Conservation (phyloP, 179 eudicot species). For the Silene coronaria region DNA sequence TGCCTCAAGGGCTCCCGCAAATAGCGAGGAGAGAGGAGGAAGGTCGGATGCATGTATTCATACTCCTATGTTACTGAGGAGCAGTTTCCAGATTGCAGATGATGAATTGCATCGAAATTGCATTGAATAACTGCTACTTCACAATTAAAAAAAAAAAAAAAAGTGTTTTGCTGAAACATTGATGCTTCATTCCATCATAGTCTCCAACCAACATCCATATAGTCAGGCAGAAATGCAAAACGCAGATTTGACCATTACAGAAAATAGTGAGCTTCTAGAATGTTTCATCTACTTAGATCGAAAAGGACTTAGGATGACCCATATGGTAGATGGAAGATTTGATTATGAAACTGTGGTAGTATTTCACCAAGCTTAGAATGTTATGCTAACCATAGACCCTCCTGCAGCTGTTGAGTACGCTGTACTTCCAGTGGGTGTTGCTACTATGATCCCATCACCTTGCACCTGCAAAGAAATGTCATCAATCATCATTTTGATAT, state of each 20-base stretch:
- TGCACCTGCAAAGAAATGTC: slow-evolving; percentile 52
- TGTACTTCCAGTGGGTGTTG: slow-evolving; percentile 98
- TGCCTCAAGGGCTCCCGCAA: too few relatives aligned
- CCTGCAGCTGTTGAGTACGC: slow-evolving; percentile 98
- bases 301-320: not conserved
- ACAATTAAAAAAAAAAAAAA: too few relatives aligned
- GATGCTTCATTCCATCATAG: not conserved
- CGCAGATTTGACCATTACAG: too few relatives aligned
- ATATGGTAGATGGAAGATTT: slow-evolving; percentile 3
- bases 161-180: not conserved
- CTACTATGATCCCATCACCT: slow-evolving; percentile 98
- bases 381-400: slow-evolving; percentile 79
- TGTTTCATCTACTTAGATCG: not conserved
- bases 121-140: too few relatives aligned
- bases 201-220: not conserved
- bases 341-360: not conserved
- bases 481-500: not conserved
- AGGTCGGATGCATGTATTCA: too few relatives aligned
- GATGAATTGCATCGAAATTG: too few relatives aligned
- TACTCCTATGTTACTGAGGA: too few relatives aligned
- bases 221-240: too few relatives aligned
- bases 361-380: slow-evolving; percentile 1
- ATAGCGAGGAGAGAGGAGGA: too few relatives aligned
- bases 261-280: not conserved
- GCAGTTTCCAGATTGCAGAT: too few relatives aligned